phyloP scores from a whole-genome alignment of 2,329 filamentous ascomycete genomes.

The Knoxdaviesia capensis region DNA sequence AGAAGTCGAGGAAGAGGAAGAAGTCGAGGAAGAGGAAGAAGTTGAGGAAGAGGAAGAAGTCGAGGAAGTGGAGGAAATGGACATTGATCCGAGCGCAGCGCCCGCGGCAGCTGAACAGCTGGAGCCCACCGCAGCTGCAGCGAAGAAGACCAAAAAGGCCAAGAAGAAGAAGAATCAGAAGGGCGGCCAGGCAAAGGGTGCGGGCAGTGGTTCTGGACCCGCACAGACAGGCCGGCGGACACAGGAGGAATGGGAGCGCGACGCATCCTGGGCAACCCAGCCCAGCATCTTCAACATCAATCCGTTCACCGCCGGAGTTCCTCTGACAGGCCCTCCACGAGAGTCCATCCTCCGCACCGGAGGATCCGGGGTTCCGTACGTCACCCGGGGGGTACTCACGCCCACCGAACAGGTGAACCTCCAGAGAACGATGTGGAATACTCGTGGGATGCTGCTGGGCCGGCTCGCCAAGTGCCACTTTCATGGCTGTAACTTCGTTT shows the following conservation, averaged over 20 bases:
- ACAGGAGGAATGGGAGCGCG: no score
- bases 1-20: no score
- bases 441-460: not conserved
- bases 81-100: not conserved
- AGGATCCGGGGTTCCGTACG: conserved; percentile 12
- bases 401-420: conserved; percentile 16
- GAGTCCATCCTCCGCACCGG: conserved; percentile 15
- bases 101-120: no score
- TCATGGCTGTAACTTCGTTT: conserved; percentile 12
- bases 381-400: conserved; percentile 17
- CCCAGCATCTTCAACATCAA: conserved; percentile 11
- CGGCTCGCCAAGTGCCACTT: conserved; percentile 17
- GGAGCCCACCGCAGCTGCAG: no score
- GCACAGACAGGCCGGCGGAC: no score
- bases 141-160: not conserved
- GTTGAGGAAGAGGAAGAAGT: no score
- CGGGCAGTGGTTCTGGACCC: not conserved
- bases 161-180: not conserved
- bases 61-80: not conserved
- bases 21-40: not conserved
- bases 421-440: conserved; percentile 7
- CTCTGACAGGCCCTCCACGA: conserved; percentile 15
- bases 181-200: not conserved
- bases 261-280: conserved; percentile 9
- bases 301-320: conserved; percentile 12